Evolutionary conservation across 78 protist species (phyloP).

Genomic region (Guillardia theta): DNA sequence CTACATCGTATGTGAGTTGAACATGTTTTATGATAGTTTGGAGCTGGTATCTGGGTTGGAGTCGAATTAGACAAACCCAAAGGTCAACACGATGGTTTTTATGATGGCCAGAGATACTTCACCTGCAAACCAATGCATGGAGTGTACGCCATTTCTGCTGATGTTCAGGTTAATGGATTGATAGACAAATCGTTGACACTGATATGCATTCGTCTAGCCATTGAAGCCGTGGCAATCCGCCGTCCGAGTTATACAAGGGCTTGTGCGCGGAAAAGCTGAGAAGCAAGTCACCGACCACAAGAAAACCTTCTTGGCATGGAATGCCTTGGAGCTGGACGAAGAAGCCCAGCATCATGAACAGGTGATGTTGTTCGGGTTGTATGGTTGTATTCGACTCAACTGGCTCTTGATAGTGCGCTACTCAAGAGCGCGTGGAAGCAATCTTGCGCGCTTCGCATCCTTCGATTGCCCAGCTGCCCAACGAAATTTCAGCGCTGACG

Average conservation of each 20-base stretch:
- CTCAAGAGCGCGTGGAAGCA: not conserved
- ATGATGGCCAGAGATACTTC: not conserved
- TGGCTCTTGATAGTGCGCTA: not conserved
- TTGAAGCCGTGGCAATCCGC: not conserved
- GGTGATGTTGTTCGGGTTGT: not conserved
- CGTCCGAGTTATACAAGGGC: not conserved
- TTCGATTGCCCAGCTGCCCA: not conserved
- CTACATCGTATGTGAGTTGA: not conserved
- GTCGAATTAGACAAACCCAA: slow-evolving; percentile 18
- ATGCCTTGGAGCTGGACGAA: not conserved
- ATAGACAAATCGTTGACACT: too few species aligned
- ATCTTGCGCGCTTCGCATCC: not conserved
- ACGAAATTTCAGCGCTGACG: not conserved
- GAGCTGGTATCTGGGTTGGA: not conserved
- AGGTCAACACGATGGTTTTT: not conserved
- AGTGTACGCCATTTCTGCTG: not conserved
- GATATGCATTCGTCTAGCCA: too few species aligned
- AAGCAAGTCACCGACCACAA: not conserved
- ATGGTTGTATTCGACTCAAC: not conserved
- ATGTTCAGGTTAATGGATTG: not conserved
- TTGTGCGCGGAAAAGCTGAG: not conserved
- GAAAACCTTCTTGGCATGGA: not conserved
- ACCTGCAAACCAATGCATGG: not conserved
- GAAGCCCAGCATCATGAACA: slow-evolving; percentile 24
- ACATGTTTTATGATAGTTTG: not conserved